Conservation (phyloP, 2,329 filamentous ascomycete genomes). For the Ascochyta viciae-villosae region DNA sequence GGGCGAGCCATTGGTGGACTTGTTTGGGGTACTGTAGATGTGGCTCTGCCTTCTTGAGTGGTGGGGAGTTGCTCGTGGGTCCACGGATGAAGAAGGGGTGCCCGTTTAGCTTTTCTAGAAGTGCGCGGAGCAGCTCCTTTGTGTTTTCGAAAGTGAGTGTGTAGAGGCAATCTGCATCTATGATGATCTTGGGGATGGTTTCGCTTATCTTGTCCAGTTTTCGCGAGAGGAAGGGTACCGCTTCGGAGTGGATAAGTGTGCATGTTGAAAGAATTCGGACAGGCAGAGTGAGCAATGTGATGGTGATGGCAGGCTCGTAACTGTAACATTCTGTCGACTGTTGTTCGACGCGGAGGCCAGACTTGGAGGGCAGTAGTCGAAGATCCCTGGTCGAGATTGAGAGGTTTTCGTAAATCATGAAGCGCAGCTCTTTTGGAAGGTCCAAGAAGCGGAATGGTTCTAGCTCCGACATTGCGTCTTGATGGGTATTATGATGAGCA, state of each 20-base stretch:
- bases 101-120: background rate
- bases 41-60: background rate
- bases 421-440: conserved; percentile 19
- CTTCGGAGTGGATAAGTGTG: conserved; percentile 8
- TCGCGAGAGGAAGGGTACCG: background rate
- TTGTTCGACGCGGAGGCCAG: background rate
- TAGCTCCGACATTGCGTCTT: background rate
- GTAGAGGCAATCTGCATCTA: conserved; percentile 8
- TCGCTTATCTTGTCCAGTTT: conserved; percentile 3
- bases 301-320: background rate
- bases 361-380: background rate
- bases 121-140: background rate
- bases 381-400: conserved; percentile 1
- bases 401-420: conserved; percentile 16
- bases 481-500: background rate
- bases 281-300: conserved; percentile 3
- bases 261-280: conserved; percentile 14
- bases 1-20: conserved; percentile 2
- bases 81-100: background rate
- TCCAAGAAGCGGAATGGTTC: conserved; percentile 12
- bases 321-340: background rate
- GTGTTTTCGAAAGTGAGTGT: background rate
- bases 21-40: background rate
- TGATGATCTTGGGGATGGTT: background rate
- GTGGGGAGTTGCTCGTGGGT: fast-evolving